Evolutionary conservation across 2,329 filamentous ascomycete genomes (phyloP), one percentile per base, ranked within the genome.

Genomic region (Neonectria sp.): DNA sequence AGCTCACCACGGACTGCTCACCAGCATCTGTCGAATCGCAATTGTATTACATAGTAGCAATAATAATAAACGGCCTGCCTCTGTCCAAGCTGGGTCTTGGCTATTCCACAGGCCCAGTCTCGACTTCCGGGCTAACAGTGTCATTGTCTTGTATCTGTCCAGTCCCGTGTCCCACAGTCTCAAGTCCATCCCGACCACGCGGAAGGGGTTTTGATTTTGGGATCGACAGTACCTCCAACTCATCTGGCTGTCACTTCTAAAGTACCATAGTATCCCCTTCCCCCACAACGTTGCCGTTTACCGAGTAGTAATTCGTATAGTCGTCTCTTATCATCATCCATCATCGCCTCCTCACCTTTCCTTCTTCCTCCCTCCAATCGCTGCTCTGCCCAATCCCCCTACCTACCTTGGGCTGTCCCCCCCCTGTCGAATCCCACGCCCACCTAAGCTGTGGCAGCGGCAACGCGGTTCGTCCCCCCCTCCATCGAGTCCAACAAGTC

Each of bases 381-480:
- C 57, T 31, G 29, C 37, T 46, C 57, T 17, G 35, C 45, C 63
- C 29, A 40, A 45, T 59, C 45, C 53, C 29, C 35, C 35, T 37
- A 37, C 35, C 59, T 61, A 15, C 63, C 35, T 35, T 31, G 27
- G 17, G 12, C 24, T 13, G 6, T 7, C 49, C 33, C 40, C 17
- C 57, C 63, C 63, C 63, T 61, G 57, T 56, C 63, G 24, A 46
- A 65, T 57, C 52, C 63, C 52, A 65, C 63, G 35, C 49, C 43
- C 48, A 46, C 40, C 40, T 21, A 48, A 35, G 40, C 58, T 31
- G 52, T 55, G 40, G 56, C 56, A 37, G 55, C 49, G 33, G 49
- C 56, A 61, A 15, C 63, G 57, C 63, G 60, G 63, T 61, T 61
- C 57, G 63, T 61, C 52, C 46, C 52, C 55, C 24, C 35, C 35